Conservation (phyloP, 1,284 basidiomycete genomes). For the Clitocybe nebularis region DNA sequence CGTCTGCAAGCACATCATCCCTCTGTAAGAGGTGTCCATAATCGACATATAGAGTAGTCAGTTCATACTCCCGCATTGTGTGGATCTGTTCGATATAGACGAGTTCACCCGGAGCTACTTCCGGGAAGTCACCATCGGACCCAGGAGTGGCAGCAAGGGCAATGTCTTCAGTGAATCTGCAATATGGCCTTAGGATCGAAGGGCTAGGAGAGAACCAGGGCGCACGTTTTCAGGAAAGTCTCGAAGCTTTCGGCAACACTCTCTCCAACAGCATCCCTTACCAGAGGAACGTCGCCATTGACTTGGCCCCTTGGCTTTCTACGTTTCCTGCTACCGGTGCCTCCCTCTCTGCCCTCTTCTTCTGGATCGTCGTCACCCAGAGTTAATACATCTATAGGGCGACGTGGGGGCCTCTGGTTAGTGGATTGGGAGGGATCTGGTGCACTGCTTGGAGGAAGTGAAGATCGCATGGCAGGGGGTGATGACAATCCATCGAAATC, state of each 20-base stretch:
- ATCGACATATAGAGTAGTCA: conserved; percentile 96
- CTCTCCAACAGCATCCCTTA: conserved; percentile 91
- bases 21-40: conserved; percentile 86
- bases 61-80: conserved; percentile 88
- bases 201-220: conserved; percentile 12
- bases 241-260: conserved; percentile 89
- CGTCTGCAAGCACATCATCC: conserved; percentile 90
- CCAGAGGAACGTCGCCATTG: conserved; percentile 72
- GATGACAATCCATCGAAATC: conserved; percentile 37
- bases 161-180: conserved; percentile 80
- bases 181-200: conserved; percentile 10
- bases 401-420: conserved; percentile 38
- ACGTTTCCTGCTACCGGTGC: conserved; percentile 35
- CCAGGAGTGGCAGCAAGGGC: conserved; percentile 72
- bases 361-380: conserved; percentile 56
- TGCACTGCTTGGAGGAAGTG: conserved; percentile 68
- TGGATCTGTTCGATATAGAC: conserved; percentile 91
- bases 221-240: conserved; percentile 86
- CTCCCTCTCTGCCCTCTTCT: conserved; percentile 37
- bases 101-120: conserved; percentile 57
- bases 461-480: conserved; percentile 32
- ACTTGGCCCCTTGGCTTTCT: conserved; percentile 46
- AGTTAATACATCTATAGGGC: conserved; percentile 56
- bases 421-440: conserved; percentile 47
- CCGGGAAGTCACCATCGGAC: conserved; percentile 58